These are phyloP conservation scores for Globisporangium irregulare DNA, from an alignment of 352 stramenopile species.

Conservation along the genomic window DNA sequence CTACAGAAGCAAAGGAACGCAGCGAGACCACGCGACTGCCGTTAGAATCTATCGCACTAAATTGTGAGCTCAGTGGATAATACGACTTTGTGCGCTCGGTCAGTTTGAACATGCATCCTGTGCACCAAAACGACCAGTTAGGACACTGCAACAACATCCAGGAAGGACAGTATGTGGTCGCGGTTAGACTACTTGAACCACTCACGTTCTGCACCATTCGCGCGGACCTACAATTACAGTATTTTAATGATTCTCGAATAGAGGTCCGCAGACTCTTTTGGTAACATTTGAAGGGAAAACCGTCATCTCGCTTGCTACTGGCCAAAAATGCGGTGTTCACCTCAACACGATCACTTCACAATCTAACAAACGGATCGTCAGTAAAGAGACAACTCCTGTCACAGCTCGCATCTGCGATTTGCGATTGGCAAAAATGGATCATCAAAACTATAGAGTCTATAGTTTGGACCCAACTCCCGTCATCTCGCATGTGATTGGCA, in stretches of 20 bases:
- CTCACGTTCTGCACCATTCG: too few species aligned
- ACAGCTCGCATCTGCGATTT: neutral
- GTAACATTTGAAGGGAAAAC: too few species aligned
- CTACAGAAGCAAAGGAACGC: neutral
- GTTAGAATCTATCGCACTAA: neutral
- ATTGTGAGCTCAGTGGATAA: neutral
- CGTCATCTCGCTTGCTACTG: neutral
- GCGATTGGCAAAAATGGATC: neutral
- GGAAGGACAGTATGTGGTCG: too few species aligned
- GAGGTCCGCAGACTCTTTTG: too few species aligned
- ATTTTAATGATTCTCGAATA: too few species aligned
- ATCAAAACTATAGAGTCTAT: too few species aligned
- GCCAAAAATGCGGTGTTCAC: neutral
- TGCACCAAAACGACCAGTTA: too few species aligned
- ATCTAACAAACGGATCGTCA: neutral
- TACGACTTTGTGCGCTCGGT: neutral
- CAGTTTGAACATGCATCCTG: neutral
- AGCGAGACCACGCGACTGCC: neutral
- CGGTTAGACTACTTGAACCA: too few species aligned
- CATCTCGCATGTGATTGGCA: neutral
- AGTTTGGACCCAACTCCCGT: neutral
- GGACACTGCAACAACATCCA: too few species aligned
- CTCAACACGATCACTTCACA: neutral
- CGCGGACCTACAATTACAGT: too few species aligned
- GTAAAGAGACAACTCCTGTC: neutral